Evolutionary conservation across 257 asterid genomes (phyloP), one percentile per base, ranked within the genome.

Genomic region (Linderniella brevidens): DNA sequence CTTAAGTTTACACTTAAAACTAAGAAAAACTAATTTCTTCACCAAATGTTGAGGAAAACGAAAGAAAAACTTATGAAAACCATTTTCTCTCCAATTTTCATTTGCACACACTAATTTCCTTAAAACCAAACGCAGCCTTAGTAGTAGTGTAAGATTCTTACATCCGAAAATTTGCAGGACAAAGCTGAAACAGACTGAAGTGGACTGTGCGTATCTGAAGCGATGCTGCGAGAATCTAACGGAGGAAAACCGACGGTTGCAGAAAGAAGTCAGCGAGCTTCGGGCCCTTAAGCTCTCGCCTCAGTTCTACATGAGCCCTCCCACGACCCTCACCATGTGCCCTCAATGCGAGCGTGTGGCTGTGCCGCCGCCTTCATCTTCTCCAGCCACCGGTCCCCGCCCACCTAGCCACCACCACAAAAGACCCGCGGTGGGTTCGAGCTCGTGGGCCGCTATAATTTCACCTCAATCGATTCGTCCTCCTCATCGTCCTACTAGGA

Each of bases 301-400:
- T 0, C 94, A 80, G 5, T 61, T 86, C 37, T 92, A 82, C 74
- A 76, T 82, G 96, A 78, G 70, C 62, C 96, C 99, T 14, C 94
- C 99, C 6, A 80, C 96, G 48, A 86, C 99, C 55, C 92, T 86
- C 17, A 77, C 88, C 48, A 85, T 86, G 96, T 92, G 99, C 64
- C 96, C 96, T 0, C 93, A 83, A 19, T 92, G 99, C 53, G 90
- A 92, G 69, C 93, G 93, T 5, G 92, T 84, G 8, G 73, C 82
- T 0, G 76, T 63, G 63, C 56, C 25, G 4, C 39, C 56, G 4
- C 9, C 56, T 16, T 66, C 96, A 0, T 53, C 80, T 0, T 55
- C 79, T 0, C 57, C 72, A 3, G n/a, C 74, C 42, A 15, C 18
- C 69, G 0, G 42, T 62, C 0, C 17, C 37, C 25, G 49, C 35